phyloP scores from a whole-genome alignment of 1,284 basidiomycete genomes.

The Cystobasidiaceae sp. region DNA sequence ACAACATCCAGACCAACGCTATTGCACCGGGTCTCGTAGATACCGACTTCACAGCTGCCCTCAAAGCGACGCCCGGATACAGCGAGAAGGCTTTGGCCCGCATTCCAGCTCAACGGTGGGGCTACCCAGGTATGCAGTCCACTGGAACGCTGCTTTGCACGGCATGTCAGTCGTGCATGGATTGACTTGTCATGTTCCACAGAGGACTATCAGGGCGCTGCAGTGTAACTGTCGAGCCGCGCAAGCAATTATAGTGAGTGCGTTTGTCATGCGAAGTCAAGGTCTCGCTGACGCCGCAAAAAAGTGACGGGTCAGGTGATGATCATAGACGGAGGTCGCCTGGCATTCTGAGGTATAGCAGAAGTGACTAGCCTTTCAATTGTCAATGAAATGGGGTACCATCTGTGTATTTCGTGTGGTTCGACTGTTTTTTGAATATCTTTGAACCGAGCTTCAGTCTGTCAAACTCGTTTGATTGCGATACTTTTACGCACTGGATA shows the following conservation, averaged over 20 bases:
- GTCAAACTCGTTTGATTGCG: too few relatives aligned
- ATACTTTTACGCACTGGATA: too few relatives aligned
- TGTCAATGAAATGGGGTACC: too few relatives aligned
- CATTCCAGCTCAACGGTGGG: background rate
- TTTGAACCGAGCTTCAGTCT: too few relatives aligned
- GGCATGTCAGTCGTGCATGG: background rate
- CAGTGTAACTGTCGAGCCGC: background rate
- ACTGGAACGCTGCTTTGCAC: background rate
- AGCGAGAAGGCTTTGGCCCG: background rate
- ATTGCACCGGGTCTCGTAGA: background rate
- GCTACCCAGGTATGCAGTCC: background rate
- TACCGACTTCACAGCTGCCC: background rate
- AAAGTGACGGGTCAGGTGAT: background rate
- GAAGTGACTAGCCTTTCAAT: too few relatives aligned
- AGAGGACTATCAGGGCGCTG: background rate
- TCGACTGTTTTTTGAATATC: too few relatives aligned
- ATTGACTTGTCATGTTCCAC: background rate
- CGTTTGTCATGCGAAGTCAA: too few relatives aligned
- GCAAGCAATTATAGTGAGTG: background rate
- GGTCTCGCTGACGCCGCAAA: too few relatives aligned
- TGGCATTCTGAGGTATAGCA: background rate
- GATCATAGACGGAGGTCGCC: background rate
- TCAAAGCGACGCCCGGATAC: background rate
- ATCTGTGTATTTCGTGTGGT: too few relatives aligned
- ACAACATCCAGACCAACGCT: background rate